Conservation (phyloP, 2,329 filamentous ascomycete genomes). For the Monosporascus ibericus region DNA sequence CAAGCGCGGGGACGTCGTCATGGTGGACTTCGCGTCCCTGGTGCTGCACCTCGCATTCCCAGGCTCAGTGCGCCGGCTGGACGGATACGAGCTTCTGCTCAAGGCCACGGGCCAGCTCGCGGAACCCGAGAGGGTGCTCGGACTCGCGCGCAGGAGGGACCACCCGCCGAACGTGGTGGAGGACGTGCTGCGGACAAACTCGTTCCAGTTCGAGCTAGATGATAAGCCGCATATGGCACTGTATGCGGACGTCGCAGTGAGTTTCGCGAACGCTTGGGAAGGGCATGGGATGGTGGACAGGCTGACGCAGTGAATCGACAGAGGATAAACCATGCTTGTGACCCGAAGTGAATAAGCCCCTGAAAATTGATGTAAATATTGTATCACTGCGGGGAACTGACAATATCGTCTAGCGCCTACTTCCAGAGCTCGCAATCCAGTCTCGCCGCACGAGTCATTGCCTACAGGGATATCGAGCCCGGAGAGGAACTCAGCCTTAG, state of each 20-base stretch:
- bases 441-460: conserved; percentile 18
- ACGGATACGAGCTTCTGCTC: conserved; percentile 25
- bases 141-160: conserved; percentile 21
- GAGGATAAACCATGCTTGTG: conserved; percentile 29
- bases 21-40: conserved; percentile 28
- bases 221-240: conserved; percentile 18
- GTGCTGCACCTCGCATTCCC: conserved; percentile 26
- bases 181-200: conserved; percentile 30
- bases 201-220: conserved; percentile 23
- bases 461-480: conserved; percentile 15
- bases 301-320: conserved; percentile 6
- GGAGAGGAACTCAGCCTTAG: conserved; percentile 23
- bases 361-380: neutral
- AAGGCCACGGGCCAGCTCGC: conserved; percentile 22
- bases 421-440: conserved; percentile 23
- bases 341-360: conserved; percentile 25
- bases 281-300: neutral
- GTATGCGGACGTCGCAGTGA: conserved; percentile 18
- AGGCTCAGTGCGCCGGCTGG: conserved; percentile 16
- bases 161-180: conserved; percentile 24
- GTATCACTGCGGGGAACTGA: neutral
- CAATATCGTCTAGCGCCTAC: conserved; percentile 19
- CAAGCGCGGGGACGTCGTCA: conserved; percentile 26
- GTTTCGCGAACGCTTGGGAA: neutral
- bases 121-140: conserved; percentile 20